phyloP scores from a whole-genome alignment of 2,329 filamentous ascomycete genomes.

The Colletotrichum falcatum region DNA sequence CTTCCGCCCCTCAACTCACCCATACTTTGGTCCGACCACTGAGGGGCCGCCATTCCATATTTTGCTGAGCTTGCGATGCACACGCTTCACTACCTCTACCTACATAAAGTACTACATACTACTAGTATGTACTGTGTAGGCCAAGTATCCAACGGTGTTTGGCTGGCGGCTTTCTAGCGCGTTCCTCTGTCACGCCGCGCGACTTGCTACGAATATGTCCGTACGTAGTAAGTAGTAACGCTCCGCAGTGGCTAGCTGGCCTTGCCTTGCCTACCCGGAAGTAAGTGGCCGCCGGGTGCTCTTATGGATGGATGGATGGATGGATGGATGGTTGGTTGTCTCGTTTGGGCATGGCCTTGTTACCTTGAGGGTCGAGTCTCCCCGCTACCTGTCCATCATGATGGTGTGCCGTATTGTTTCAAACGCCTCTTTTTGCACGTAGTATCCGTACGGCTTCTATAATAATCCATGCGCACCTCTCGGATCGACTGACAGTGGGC shows the following conservation, averaged over 20 bases:
- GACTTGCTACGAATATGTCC: no score
- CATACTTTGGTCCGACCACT: constrained; percentile 3
- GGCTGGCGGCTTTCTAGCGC: constrained; percentile 37
- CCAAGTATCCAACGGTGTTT: no score
- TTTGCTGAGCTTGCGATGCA: constrained; percentile 4
- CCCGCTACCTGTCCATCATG: constrained; percentile 28
- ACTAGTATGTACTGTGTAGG: no score
- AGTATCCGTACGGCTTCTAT: constrained; percentile 31
- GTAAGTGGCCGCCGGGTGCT: no score
- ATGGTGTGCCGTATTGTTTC: constrained; percentile 4
- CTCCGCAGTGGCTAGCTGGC: constrained; percentile 10
- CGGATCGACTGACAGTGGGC: background rate
- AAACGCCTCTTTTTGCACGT: background rate
- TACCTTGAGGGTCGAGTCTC: constrained; percentile 8
- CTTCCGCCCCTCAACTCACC: background rate
- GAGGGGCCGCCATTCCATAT: background rate
- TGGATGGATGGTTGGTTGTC: no score
- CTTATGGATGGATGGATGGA: no score
- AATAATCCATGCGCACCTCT: constrained; percentile 23
- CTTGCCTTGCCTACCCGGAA: constrained; percentile 25
- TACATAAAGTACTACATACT: background rate
- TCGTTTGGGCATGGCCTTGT: constrained; percentile 22
- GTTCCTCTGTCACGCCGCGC: constrained; percentile 31
- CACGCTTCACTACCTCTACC: constrained; percentile 10
- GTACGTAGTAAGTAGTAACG: no score